Evolutionary conservation across 75 land plant species (phyloP).

Genomic region (Cupressus sempervirens): DNA sequence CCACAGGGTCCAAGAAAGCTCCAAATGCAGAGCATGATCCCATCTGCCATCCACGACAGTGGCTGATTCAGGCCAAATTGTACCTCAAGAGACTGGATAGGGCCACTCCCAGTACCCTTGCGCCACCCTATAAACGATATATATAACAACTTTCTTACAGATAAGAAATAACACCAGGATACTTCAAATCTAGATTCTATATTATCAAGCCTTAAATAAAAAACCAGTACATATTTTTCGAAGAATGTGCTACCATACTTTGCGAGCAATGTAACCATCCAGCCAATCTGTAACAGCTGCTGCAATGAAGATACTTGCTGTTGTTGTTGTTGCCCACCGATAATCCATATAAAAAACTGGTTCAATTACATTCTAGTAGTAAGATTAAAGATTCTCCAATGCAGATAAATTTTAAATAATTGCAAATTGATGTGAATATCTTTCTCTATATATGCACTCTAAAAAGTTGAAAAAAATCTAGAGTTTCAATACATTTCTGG

Average conservation of each 20-base stretch:
- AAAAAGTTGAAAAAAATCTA: neutral
- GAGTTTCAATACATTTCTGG: neutral
- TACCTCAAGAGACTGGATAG: constrained; percentile 10
- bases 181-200: neutral
- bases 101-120: constrained; percentile 12
- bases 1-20: constrained; percentile 96
- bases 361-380: neutral
- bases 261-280: constrained; percentile 93
- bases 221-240: neutral
- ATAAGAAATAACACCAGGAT: neutral
- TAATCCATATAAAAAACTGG: constrained; percentile 65
- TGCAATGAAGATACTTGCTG: constrained; percentile 72
- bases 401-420: neutral
- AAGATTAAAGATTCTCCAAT: neutral
- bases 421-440: neutral
- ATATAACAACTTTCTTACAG: constrained; percentile 2
- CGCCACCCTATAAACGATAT: constrained; percentile 6
- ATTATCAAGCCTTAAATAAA: neutral
- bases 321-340: constrained; percentile 77
- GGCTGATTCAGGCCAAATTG: constrained; percentile 8
- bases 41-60: constrained; percentile 51
- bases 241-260: constrained; percentile 32
- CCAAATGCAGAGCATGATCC: constrained; percentile 73
- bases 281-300: constrained; percentile 97
- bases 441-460: neutral